These are phyloP conservation scores for Oidiodendron maius DNA, from an alignment of 495 filamentous ascomycete genomes.

Conservation along the genomic window DNA sequence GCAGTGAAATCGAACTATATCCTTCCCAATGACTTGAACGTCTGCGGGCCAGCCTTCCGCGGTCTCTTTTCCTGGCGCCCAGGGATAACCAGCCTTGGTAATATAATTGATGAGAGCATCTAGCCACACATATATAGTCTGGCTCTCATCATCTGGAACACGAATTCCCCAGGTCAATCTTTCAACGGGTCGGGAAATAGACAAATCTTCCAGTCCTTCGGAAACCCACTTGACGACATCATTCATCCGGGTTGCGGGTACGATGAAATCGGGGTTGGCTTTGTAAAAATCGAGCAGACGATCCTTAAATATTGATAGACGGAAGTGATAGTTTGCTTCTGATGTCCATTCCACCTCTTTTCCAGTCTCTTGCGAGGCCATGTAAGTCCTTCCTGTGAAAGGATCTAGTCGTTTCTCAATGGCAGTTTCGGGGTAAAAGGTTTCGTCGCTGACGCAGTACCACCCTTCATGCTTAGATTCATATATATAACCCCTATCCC, in stretches of 20 bases:
- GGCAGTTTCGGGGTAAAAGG: constrained; percentile 76
- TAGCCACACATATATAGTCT: constrained; percentile 98
- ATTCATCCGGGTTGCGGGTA: constrained; percentile 58
- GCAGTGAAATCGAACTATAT: constrained; percentile 92
- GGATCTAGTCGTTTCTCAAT: constrained; percentile 73
- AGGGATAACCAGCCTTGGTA: constrained; percentile 82
- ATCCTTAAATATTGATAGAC: constrained; percentile 72
- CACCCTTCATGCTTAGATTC: constrained; percentile 82
- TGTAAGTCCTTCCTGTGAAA: constrained; percentile 71
- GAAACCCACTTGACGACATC: constrained; percentile 65
- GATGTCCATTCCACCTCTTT: constrained; percentile 91
- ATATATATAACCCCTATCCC: constrained; percentile 76
- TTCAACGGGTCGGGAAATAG: constrained; percentile 75
- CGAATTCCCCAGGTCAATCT: constrained; percentile 85
- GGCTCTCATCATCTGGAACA: constrained; percentile 74
- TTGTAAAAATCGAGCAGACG: constrained; percentile 72
- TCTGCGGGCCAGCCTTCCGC: constrained; percentile 81
- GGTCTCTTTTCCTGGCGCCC: constrained; percentile 49
- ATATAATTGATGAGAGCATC: constrained; percentile 94
- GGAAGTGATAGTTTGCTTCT: constrained; percentile 95
- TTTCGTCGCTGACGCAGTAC: constrained; percentile 96
- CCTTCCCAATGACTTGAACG: constrained; percentile 89
- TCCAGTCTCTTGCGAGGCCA: constrained; percentile 81
- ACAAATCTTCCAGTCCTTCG: constrained; percentile 74
- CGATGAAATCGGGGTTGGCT: constrained; percentile 63